Evolutionary conservation across 768 basidiomycete genomes (phyloP).

Genomic region (Tremella fuciformis): DNA sequence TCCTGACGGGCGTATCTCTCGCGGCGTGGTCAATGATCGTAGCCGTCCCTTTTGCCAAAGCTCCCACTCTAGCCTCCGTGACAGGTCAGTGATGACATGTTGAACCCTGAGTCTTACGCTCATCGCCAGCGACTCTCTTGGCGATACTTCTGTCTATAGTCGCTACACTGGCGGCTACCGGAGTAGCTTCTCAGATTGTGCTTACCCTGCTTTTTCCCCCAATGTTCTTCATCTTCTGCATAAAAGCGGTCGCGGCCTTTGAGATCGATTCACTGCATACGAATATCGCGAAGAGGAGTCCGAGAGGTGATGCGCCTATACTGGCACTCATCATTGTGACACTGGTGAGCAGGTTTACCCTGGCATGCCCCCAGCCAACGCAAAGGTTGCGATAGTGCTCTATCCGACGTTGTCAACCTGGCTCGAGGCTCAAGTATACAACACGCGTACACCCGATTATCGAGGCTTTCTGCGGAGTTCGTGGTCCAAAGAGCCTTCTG

Average conservation of each 20-base stretch:
- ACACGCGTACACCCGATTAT: slow-evolving; percentile 52
- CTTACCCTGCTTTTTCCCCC: slow-evolving; percentile 73
- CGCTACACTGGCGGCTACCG: slow-evolving; percentile 59
- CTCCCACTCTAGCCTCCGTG: slow-evolving; percentile 35
- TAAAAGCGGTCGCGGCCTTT: slow-evolving; percentile 66
- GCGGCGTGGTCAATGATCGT: slow-evolving; percentile 35
- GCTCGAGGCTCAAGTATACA: slow-evolving; percentile 64
- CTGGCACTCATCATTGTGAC: slow-evolving; percentile 65
- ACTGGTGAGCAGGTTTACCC: slow-evolving; percentile 56
- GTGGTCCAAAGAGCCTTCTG: neutral
- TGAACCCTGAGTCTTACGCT: slow-evolving; percentile 47
- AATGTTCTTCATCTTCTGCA: slow-evolving; percentile 69
- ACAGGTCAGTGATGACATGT: slow-evolving; percentile 63
- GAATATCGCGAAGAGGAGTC: slow-evolving; percentile 61
- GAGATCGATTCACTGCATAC: slow-evolving; percentile 59
- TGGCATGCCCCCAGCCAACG: neutral
- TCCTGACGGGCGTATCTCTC: slow-evolving; percentile 56
- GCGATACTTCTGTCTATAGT: slow-evolving; percentile 67
- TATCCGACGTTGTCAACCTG: slow-evolving; percentile 68
- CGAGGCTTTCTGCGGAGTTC: neutral
- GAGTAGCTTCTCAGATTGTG: slow-evolving; percentile 59
- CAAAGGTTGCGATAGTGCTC: slow-evolving; percentile 67
- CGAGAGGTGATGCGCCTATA: slow-evolving; percentile 59
- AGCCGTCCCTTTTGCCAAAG: slow-evolving; percentile 24
- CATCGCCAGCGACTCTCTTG: slow-evolving; percentile 54